phyloP scores from a whole-genome alignment of 2,329 filamentous ascomycete genomes.

The Trichoderma lentiforme region DNA sequence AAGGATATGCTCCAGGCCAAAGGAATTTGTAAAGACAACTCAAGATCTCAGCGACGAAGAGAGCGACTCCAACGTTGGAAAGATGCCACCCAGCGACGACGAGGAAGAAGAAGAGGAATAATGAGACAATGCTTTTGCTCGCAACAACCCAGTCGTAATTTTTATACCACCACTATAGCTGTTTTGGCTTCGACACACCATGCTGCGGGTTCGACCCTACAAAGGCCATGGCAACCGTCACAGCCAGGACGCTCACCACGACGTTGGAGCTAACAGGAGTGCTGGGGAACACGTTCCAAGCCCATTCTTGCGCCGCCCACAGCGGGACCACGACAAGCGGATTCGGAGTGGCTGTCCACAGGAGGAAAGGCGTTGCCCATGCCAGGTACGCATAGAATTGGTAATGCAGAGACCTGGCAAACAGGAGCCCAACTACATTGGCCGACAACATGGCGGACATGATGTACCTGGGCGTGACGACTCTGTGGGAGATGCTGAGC shows the following conservation, averaged over 20 bases:
- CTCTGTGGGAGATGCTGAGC: conserved; percentile 50
- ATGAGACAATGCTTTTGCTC: conserved; percentile 6
- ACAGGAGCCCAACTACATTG: conserved; percentile 76
- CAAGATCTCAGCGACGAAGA: conserved; percentile 65
- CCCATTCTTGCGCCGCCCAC: conserved; percentile 82
- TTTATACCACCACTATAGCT: neutral
- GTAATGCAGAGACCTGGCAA: conserved; percentile 86
- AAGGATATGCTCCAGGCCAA: conserved; percentile 57
- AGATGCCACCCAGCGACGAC: conserved; percentile 78
- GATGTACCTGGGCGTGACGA: conserved; percentile 66
- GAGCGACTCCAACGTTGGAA: conserved; percentile 76
- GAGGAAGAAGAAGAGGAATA: conserved; percentile 57
- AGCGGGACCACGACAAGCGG: conserved; percentile 64
- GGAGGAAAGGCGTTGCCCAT: conserved; percentile 82
- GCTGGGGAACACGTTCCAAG: conserved; percentile 93
- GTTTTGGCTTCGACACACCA: neutral
- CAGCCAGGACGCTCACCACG: conserved; percentile 68
- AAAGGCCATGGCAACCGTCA: conserved; percentile 64
- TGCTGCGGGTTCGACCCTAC: conserved; percentile 43
- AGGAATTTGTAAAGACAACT: conserved; percentile 68
- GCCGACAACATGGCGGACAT: conserved; percentile 74
- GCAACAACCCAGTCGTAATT: neutral
- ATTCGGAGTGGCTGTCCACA: conserved; percentile 73
- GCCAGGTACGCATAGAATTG: conserved; percentile 92
- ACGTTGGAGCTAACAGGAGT: conserved; percentile 51